phyloP scores from a whole-genome alignment of 2,329 filamentous ascomycete genomes.

The Fusarium goolgardi region DNA sequence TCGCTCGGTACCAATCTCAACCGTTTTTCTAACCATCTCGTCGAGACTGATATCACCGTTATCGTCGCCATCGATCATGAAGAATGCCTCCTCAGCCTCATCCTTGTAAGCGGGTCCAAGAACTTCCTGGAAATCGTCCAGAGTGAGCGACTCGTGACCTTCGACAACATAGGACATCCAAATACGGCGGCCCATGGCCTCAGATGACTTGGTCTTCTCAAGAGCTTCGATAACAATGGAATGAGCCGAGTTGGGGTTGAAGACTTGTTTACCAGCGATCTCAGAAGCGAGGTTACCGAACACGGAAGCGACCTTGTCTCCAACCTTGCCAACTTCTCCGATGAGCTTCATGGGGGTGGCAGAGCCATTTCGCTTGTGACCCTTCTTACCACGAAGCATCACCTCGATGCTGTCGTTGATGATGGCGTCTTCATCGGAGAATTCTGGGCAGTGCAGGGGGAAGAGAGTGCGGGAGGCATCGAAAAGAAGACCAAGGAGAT shows the following conservation, averaged over 20 bases:
- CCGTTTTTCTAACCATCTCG: slow-evolving; percentile 90
- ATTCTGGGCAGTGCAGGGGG: slow-evolving; percentile 91
- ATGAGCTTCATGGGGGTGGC: slow-evolving; percentile 84
- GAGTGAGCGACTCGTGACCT: slow-evolving; percentile 80
- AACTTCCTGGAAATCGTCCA: slow-evolving; percentile 88
- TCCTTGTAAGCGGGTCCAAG: slow-evolving; percentile 78
- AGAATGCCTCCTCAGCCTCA: slow-evolving; percentile 89
- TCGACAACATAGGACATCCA: slow-evolving; percentile 99
- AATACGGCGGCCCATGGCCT: slow-evolving; percentile 91
- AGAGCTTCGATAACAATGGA: slow-evolving; percentile 90
- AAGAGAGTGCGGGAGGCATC: slow-evolving; percentile 91
- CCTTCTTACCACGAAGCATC: slow-evolving; percentile 68
- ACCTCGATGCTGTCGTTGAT: slow-evolving; percentile 88
- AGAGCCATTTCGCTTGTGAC: slow-evolving; percentile 65
- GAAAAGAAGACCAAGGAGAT: slow-evolving; percentile 85
- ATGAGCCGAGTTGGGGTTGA: slow-evolving; percentile 91
- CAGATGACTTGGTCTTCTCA: slow-evolving; percentile 83
- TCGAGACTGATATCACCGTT: slow-evolving; percentile 96
- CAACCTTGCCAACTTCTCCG: slow-evolving; percentile 80
- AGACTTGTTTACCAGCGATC: slow-evolving; percentile 94
- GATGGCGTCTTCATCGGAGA: slow-evolving; percentile 89
- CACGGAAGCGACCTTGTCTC: slow-evolving; percentile 91
- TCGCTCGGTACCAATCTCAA: slow-evolving; percentile 84
- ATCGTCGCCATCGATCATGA: slow-evolving; percentile 81
- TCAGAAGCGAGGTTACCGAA: slow-evolving; percentile 95